A percentile compares a stretch with the other conserved stretches of the same genome.
Evolutionary conservation across 2,329 filamentous ascomycete genomes (phyloP).

Genomic region (Aspergillus caelatus): DNA sequence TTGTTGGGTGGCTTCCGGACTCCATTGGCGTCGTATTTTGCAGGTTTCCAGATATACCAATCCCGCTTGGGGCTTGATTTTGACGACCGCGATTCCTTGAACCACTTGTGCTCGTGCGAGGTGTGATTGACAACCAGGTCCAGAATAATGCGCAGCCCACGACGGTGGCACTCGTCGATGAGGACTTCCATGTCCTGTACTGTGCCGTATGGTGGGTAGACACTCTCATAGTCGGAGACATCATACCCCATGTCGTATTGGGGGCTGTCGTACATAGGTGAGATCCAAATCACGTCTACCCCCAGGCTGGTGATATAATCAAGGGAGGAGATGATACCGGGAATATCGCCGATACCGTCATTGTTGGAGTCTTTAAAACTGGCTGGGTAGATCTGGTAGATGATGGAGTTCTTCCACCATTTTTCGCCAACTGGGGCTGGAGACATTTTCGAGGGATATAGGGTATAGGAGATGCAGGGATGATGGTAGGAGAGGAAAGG

Average conservation of each 20-base stretch:
- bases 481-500: background rate
- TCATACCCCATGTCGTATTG: constrained; percentile 59
- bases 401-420: constrained; percentile 43
- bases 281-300: constrained; percentile 61
- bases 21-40: constrained; percentile 57
- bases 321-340: constrained; percentile 64
- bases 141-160: constrained; percentile 70
- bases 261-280: constrained; percentile 53
- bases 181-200: constrained; percentile 65
- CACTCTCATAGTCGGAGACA: constrained; percentile 63
- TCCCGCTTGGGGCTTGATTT: constrained; percentile 64
- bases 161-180: constrained; percentile 60
- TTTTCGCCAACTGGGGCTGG: constrained; percentile 12
- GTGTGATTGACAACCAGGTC: constrained; percentile 81
- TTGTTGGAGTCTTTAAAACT: constrained; percentile 55
- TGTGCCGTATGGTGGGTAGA: constrained; percentile 65
- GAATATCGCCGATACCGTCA: constrained; percentile 65
- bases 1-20: constrained; percentile 72
- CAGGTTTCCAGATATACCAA: constrained; percentile 65
- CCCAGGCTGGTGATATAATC: constrained; percentile 66
- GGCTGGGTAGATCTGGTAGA: constrained; percentile 60
- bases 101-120: constrained; percentile 71
- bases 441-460: constrained; percentile 8
- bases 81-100: constrained; percentile 64
- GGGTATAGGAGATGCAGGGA: background rate